Base-by-base conservation (phyloP, 2,329 filamentous ascomycete genomes). In the Zalaria obscura region DNA sequence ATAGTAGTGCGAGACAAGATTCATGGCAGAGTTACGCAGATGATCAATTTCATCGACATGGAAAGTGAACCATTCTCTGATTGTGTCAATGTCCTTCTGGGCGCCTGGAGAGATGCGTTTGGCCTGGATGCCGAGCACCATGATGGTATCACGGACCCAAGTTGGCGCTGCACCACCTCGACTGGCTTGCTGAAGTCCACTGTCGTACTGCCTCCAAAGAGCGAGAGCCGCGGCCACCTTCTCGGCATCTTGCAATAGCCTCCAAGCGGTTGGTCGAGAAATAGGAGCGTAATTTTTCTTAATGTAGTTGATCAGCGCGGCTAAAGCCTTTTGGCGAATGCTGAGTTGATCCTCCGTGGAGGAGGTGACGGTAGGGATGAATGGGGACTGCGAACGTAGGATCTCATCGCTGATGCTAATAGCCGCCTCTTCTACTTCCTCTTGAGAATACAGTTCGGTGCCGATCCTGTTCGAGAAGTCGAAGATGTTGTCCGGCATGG, bases 231-330 rank as follows among this genome's bases (percentile, higher is more conserved):
- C 83, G 35, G 81, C 77, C 64, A 96, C 73, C 61, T 88, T 94
- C 59, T 98, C 91, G 0, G 89, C 89, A 53, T 89, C 79, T 69
- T 79, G 83, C n/a, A 98, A 66, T 28, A 98, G 63, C 47, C 73
- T 71, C 87, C 88, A 96, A 50, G 78, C 78, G 1, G 79, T 79
- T 25, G 65, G 65, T 34, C 76, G 74, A 48, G 82, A 76, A 4
- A 96, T 59, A 3, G 75, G 66, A 28, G 66, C 64, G 45, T 78
- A 78, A 28, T 80, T 77, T 4, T 72, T 70, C 47, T 73, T 72
- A 8, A 96, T 64, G 50, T 91, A 78, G 2, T 69, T 65, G 41
- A 85, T 83, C 40, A 98, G 70, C 42, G 83, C 79, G 47, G 79
- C 74, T 35, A 96, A 65, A 26, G 86, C 86, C 41, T 75, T 73